phyloP scores from a whole-genome alignment of 2,329 filamentous ascomycete species.

The Xylaria digitata region DNA sequence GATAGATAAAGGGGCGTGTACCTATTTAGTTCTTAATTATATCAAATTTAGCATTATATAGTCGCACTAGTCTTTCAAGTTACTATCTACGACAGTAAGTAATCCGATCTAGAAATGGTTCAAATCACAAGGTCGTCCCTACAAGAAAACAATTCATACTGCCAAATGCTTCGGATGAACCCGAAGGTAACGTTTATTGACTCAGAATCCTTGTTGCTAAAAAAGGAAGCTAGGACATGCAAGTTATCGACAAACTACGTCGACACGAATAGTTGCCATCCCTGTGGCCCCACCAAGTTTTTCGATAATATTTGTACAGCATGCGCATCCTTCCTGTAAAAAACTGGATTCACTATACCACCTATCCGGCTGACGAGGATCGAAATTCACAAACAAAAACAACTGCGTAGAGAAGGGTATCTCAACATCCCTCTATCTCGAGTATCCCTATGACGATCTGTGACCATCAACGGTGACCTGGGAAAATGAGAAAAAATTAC shows the following conservation, averaged over 20 bases:
- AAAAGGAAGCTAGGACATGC: constrained; percentile 18
- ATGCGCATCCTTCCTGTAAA: constrained; percentile 24
- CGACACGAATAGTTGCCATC: not conserved
- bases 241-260: constrained; percentile 16
- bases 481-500: constrained; percentile 34
- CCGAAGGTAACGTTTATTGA: constrained; percentile 2
- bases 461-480: constrained; percentile 20
- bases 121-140: not conserved
- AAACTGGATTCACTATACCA: constrained; percentile 12
- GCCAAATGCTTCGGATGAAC: not conserved
- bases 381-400: constrained; percentile 18
- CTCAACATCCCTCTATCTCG: constrained; percentile 30
- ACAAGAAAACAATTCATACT: not conserved
- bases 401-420: constrained; percentile 34
- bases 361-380: constrained; percentile 16
- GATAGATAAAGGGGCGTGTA: too few species aligned
- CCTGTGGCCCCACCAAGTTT: constrained; percentile 11
- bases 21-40: too few species aligned
- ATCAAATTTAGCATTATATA: too few species aligned
- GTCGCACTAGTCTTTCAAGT: too few species aligned
- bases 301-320: constrained; percentile 21
- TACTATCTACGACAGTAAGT: too few species aligned
- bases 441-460: constrained; percentile 12
- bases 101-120: too few species aligned
- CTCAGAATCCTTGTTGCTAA: constrained; percentile 11